phyloP scores from a whole-genome alignment of 2,329 filamentous ascomycete genomes.

The Aspergillus pseudoterreus region DNA sequence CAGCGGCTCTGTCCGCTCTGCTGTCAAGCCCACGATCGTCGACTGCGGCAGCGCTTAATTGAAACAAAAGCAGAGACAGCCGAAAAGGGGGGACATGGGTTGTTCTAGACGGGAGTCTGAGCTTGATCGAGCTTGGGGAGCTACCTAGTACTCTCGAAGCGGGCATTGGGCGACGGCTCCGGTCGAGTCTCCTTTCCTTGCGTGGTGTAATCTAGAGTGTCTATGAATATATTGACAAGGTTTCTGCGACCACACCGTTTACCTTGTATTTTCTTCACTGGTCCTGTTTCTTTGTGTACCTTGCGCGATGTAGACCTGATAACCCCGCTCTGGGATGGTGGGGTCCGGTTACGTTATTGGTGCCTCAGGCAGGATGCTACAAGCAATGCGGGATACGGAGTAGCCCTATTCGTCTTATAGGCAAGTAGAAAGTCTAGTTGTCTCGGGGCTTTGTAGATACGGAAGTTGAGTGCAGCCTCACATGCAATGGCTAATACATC shows the following conservation, averaged over 20 bases:
- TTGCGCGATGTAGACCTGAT: not conserved
- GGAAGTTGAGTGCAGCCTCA: too few species aligned
- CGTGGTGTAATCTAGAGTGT: conserved; percentile 29
- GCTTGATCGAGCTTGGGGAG: not conserved
- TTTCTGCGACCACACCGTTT: not conserved
- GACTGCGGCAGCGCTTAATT: conserved; percentile 47
- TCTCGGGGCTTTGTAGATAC: too few species aligned
- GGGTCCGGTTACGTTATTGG: not conserved
- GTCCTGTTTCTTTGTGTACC: not conserved
- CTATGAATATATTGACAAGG: conserved; percentile 13
- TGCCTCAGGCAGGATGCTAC: not conserved
- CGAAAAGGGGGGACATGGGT: not conserved
- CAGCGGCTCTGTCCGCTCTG: conserved; percentile 50
- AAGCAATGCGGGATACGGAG: not conserved
- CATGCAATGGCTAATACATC: too few species aligned
- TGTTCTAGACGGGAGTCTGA: not conserved
- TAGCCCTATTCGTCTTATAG: not conserved
- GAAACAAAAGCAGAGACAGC: not conserved
- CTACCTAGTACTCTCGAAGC: not conserved
- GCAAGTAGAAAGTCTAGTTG: too few species aligned
- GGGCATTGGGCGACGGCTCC: not conserved
- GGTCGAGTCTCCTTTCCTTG: conserved; percentile 11
- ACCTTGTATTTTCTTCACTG: not conserved
- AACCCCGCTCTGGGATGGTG: conserved; percentile 7
- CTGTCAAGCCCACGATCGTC: conserved; percentile 54